Evolutionary conservation across 176 grass and related monocot species (phyloP).

Genomic region (Aegilops longissima): DNA sequence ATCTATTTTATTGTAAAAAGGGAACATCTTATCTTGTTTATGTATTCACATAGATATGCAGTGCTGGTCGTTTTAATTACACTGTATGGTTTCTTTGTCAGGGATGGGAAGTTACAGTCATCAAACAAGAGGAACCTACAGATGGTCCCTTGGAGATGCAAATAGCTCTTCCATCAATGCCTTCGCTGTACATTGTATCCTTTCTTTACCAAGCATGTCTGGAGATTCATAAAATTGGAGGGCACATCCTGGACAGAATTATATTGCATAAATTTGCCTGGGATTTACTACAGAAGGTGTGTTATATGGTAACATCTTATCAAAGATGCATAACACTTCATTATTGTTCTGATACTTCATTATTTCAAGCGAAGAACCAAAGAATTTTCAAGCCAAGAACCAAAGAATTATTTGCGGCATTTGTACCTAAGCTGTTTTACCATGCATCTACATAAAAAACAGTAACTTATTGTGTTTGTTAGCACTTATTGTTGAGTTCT

Average conservation of each 20-base stretch:
- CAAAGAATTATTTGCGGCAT: neutral
- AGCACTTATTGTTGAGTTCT: neutral
- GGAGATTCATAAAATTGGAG: slow-evolving; percentile 96
- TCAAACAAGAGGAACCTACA: slow-evolving; percentile 91
- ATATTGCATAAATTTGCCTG: slow-evolving; percentile 89
- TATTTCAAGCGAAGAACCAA: neutral
- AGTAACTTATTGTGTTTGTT: neutral
- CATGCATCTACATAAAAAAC: slow-evolving; percentile 3
- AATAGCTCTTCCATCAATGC: slow-evolving; percentile 96
- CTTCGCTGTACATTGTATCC: slow-evolving; percentile 88
- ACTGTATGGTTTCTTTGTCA: slow-evolving; percentile 45
- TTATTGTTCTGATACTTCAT: slow-evolving; percentile 12
- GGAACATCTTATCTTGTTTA: neutral
- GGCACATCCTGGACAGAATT: slow-evolving; percentile 85
- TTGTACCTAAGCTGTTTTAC: slow-evolving; percentile 26
- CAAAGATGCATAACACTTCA: slow-evolving; percentile 12
- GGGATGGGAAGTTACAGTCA: slow-evolving; percentile 94
- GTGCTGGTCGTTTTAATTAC: slow-evolving; percentile 15
- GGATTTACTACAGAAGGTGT: slow-evolving; percentile 85
- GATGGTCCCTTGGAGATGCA: slow-evolving; percentile 83
- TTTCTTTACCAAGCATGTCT: slow-evolving; percentile 96
- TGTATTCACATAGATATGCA: neutral
- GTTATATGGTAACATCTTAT: slow-evolving; percentile 24
- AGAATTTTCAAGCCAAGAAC: neutral
- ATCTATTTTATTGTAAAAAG: slow-evolving; percentile 24